phyloP scores from a whole-genome alignment of 495 filamentous ascomycete genomes.

The Pyronema domesticum region DNA sequence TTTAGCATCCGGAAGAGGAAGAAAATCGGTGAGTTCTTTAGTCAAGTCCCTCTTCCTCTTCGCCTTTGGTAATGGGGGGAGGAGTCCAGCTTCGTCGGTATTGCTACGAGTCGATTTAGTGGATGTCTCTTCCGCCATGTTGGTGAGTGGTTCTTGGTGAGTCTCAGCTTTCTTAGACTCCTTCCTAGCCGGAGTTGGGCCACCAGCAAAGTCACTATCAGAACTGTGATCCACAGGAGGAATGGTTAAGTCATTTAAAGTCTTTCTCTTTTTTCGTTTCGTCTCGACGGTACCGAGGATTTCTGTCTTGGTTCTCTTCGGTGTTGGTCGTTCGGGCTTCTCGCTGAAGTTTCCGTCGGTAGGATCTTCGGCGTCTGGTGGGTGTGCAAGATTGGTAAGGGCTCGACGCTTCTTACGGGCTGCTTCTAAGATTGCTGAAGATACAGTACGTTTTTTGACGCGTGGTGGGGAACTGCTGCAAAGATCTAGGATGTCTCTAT shows the following conservation, averaged over 20 bases:
- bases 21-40: neutral
- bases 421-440: too few species aligned
- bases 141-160: neutral
- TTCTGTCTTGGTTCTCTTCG: too few species aligned
- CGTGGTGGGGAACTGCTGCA: too few species aligned
- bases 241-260: too few species aligned
- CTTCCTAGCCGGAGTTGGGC: neutral
- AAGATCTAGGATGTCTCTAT: too few species aligned
- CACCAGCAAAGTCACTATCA: too few species aligned
- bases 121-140: neutral
- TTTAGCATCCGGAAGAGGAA: neutral
- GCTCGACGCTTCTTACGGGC: neutral
- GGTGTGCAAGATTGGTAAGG: neutral
- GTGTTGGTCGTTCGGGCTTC: neutral
- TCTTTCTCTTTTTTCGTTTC: too few species aligned
- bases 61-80: neutral
- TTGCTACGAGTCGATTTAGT: neutral
- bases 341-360: neutral
- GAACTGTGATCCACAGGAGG: too few species aligned
- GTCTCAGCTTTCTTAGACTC: neutral
- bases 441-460: too few species aligned
- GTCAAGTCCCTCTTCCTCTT: constrained; percentile 1
- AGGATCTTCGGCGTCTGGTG: neutral
- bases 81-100: neutral
- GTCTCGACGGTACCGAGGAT: too few species aligned